Conservation (phyloP, 2,329 filamentous ascomycete species). For the Podosphaera xanthii region DNA sequence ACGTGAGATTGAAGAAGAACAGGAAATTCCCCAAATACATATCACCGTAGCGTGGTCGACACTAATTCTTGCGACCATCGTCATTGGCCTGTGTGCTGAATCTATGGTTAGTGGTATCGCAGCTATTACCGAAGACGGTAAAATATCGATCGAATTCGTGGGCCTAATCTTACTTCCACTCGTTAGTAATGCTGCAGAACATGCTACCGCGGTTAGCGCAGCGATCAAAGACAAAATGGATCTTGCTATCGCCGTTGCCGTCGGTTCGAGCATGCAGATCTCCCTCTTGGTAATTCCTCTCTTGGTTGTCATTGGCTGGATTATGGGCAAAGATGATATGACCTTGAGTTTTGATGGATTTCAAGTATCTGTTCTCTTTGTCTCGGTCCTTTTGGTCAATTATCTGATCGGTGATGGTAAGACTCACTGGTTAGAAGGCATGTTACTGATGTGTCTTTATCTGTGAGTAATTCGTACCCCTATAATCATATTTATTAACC, state of each 20-base stretch:
- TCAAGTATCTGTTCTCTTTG: slow-evolving; percentile 68
- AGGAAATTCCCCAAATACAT: slow-evolving; percentile 52
- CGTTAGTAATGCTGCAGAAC: slow-evolving; percentile 61
- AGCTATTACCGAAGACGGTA: slow-evolving; percentile 41
- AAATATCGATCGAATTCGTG: slow-evolving; percentile 60
- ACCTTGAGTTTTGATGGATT: slow-evolving; percentile 54
- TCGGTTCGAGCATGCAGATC: slow-evolving; percentile 68
- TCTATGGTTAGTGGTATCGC: slow-evolving; percentile 59
- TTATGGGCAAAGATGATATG: slow-evolving; percentile 42
- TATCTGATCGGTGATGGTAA: slow-evolving; percentile 17
- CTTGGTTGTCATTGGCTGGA: slow-evolving; percentile 61
- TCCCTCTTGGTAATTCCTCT: slow-evolving; percentile 62
- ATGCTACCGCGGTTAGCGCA: slow-evolving; percentile 66
- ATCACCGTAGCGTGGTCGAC: slow-evolving; percentile 49
- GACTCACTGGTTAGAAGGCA: slow-evolving; percentile 19
- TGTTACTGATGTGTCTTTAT: slow-evolving; percentile 14
- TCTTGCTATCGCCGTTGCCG: slow-evolving; percentile 56
- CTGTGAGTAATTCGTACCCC: slow-evolving; percentile 7
- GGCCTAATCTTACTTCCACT: slow-evolving; percentile 62
- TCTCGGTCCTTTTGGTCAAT: slow-evolving; percentile 64
- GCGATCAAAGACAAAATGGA: slow-evolving; percentile 55
- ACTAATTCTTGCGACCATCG: slow-evolving; percentile 44
- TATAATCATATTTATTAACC: background rate
- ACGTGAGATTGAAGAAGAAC: slow-evolving; percentile 37
- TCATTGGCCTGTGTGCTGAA: slow-evolving; percentile 55